A percentile compares a stretch with the other conserved stretches of the same genome.
Conservation (phyloP, 148 eudicot species). For the Rhododendron vialii region DNA sequence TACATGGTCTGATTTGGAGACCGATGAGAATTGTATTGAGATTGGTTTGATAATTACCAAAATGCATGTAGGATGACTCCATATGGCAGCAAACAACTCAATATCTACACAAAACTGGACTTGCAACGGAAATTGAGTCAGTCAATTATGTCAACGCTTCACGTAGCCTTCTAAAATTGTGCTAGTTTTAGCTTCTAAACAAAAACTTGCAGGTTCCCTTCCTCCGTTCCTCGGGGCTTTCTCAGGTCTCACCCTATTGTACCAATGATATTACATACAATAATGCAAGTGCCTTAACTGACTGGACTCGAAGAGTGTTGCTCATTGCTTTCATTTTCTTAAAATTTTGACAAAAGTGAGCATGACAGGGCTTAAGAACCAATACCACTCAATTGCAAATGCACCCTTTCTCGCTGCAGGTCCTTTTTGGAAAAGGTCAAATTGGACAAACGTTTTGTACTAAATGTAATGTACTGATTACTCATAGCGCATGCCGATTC, state of each 20-base stretch:
- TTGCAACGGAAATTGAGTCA: background rate
- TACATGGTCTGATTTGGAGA: slow-evolving; percentile 8
- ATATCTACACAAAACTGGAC: background rate
- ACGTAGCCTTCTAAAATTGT: background rate
- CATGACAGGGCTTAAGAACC: background rate
- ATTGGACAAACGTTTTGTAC: no score
- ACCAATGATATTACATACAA: background rate
- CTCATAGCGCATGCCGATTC: no score
- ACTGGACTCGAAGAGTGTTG: background rate
- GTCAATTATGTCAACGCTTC: background rate
- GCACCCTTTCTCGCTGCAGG: no score
- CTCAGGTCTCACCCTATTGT: background rate
- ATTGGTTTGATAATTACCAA: background rate
- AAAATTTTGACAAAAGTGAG: background rate
- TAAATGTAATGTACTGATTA: no score
- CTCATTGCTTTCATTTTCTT: background rate
- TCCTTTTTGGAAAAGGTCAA: no score
- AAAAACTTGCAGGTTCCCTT: background rate
- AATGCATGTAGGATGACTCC: background rate
- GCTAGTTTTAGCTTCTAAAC: background rate
- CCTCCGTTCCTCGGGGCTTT: background rate
- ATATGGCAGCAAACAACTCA: background rate
- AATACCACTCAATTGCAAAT: background rate
- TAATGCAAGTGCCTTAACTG: background rate
- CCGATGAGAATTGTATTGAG: background rate